These are phyloP conservation scores for Ophiostoma sp. DNA, from an alignment of 2,329 filamentous ascomycete genomes.

Conservation along the genomic window DNA sequence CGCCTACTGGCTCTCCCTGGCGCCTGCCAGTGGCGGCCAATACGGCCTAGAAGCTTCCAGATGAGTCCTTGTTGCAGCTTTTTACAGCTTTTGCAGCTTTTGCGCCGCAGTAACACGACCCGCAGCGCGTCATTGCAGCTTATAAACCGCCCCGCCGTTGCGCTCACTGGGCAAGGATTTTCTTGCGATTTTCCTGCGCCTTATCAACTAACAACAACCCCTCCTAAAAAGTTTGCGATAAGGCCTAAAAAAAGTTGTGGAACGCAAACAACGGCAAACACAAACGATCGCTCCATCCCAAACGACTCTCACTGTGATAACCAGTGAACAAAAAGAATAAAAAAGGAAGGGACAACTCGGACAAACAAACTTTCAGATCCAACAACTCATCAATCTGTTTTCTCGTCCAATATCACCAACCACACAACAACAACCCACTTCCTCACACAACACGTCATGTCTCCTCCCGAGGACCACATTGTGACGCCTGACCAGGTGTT, in stretches of 20 bases:
- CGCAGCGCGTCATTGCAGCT: conserved; percentile 24
- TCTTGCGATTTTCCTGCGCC: neutral
- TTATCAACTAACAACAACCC: conserved; percentile 24
- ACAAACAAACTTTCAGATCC: neutral
- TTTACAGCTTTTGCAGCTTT: neutral
- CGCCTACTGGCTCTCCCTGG: neutral
- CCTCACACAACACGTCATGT: conserved; percentile 33
- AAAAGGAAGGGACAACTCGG: neutral
- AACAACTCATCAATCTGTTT: no score
- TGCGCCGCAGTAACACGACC: neutral
- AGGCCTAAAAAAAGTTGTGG: conserved; percentile 16
- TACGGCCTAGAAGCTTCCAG: conserved; percentile 30
- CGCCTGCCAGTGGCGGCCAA: conserved; percentile 15
- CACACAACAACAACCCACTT: neutral
- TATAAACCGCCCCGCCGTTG: conserved; percentile 24
- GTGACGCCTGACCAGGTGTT: conserved; percentile 56
- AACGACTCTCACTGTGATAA: neutral
- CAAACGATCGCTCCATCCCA: neutral
- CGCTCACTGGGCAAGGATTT: conserved; percentile 3
- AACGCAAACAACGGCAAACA: conserved; percentile 7
- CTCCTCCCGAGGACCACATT: conserved; percentile 38
- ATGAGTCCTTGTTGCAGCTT: conserved; percentile 21
- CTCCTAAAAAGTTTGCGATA: conserved; percentile 27
- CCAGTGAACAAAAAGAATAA: neutral
- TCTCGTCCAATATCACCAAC: neutral